phyloP scores from a whole-genome alignment of 306 rosid genomes.

The Glycine tomentella region DNA sequence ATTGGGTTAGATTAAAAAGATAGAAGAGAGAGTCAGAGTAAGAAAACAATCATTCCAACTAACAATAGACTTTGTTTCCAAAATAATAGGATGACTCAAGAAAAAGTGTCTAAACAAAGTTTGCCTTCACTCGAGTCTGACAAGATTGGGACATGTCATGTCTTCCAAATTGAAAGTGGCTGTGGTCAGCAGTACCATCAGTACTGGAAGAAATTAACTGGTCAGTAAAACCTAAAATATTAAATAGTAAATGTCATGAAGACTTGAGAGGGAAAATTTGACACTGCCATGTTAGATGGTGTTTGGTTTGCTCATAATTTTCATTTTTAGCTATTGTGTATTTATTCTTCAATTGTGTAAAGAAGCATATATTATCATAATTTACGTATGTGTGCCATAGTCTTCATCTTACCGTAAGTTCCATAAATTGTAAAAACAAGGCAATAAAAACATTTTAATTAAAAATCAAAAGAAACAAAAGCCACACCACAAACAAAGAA shows the following conservation, averaged over 20 bases:
- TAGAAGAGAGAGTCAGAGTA: neutral
- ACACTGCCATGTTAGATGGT: neutral
- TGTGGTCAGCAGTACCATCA: conserved; percentile 30
- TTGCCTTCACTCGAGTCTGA: conserved; percentile 44
- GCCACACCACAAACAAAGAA: neutral
- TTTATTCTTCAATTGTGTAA: neutral
- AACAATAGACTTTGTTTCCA: conserved; percentile 39
- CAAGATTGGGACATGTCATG: conserved; percentile 40
- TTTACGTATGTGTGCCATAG: too few species aligned
- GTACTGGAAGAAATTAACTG: neutral
- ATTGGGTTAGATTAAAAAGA: neutral
- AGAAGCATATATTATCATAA: too few species aligned
- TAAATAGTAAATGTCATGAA: neutral
- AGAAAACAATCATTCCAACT: conserved; percentile 34
- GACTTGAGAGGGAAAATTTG: too few species aligned
- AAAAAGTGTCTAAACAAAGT: conserved; percentile 37
- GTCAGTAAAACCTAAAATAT: neutral
- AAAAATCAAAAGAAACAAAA: too few species aligned
- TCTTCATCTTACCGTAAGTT: too few species aligned
- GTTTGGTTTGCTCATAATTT: neutral
- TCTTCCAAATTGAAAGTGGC: conserved; percentile 19
- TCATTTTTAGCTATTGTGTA: neutral
- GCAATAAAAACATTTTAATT: too few species aligned
- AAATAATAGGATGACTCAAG: conserved; percentile 37
- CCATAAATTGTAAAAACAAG: too few species aligned